These are phyloP conservation scores for Paspalum vaginatum DNA, from an alignment of 176 grass and related monocot species.

Conservation along the genomic window DNA sequence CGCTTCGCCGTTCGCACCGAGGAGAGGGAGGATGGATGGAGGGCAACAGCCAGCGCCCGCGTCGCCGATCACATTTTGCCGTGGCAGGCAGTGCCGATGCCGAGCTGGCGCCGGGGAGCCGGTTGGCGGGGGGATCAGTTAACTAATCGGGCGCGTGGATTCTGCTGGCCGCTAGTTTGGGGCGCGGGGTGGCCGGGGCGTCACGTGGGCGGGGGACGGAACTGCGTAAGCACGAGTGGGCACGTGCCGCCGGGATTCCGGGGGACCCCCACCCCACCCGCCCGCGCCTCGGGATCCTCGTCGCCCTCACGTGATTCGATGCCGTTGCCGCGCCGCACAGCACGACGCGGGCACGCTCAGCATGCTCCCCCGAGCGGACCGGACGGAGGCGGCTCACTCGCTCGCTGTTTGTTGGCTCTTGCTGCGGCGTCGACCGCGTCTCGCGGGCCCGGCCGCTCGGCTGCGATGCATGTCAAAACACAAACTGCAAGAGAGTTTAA, in stretches of 20 bases:
- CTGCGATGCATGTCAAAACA: too few species aligned
- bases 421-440: constrained; percentile 43
- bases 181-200: background rate
- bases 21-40: background rate
- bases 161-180: background rate
- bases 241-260: constrained; percentile 75
- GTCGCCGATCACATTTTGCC: background rate
- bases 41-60: background rate
- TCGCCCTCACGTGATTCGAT: constrained; percentile 85
- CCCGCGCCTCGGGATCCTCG: constrained; percentile 77
- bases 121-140: constrained; percentile 29
- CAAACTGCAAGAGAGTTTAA: too few species aligned
- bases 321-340: constrained; percentile 25
- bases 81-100: background rate
- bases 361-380: background rate
- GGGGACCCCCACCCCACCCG: constrained; percentile 10
- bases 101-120: constrained; percentile 1
- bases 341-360: background rate
- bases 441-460: too few species aligned
- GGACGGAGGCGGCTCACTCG: background rate
- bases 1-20: background rate
- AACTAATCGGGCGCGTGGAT: constrained; percentile 39
- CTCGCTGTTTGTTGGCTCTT: background rate
- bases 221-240: constrained; percentile 58
- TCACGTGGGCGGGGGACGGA: constrained; percentile 58